Base-by-base conservation (phyloP, 495 filamentous ascomycete genomes). In the Aspergillus cristatus region DNA sequence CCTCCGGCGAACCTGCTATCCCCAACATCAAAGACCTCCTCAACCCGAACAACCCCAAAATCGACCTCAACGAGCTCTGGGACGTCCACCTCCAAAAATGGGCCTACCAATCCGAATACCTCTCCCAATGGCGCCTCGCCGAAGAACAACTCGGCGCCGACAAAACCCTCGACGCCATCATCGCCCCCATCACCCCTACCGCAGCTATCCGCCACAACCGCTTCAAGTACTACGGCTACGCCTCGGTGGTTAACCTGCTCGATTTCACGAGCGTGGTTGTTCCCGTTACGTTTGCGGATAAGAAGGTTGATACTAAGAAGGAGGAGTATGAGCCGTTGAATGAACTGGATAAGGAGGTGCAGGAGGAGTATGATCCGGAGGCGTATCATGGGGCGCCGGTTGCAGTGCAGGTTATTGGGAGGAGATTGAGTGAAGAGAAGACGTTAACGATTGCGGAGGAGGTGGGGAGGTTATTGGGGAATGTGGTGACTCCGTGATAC, bases 181-280 rank as follows among this genome's bases (percentile, higher is more conserved):
- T 78, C 29, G 67, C 66, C 40, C 74, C 73, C 0, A 63, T 72
- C n/a, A 65, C 66, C 7, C 62, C 72, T 1, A 51, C 56, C 0
- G 59, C 64, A 0, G 63, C 60, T 2, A 41, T 54, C 14, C 44
- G 53, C 11, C 57, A 56, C 34, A 44, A 62, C 16, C 49, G 60
- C 38, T 60, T 54, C 44, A 39, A 42, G 18, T 61, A 62, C 35
- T 55, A 48, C 20, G 62, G 58, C 7, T 70, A 72, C 14, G 54
- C 66, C 0, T 45, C 52, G 25, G 51, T 43, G 6, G 49, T 65
- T 26, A 72, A 71, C 34, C 33, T 71, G 14, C 41, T 73, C 28
- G 61, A 73, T 35, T 70, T 60, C 20, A 68, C 53, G 15, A 53
- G 40, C 26, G 60, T 55, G 3, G 63, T 68, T 14, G 60, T 74